Base-by-base conservation (phyloP, 106 monocot species). In the Phalaenopsis equestris region DNA sequence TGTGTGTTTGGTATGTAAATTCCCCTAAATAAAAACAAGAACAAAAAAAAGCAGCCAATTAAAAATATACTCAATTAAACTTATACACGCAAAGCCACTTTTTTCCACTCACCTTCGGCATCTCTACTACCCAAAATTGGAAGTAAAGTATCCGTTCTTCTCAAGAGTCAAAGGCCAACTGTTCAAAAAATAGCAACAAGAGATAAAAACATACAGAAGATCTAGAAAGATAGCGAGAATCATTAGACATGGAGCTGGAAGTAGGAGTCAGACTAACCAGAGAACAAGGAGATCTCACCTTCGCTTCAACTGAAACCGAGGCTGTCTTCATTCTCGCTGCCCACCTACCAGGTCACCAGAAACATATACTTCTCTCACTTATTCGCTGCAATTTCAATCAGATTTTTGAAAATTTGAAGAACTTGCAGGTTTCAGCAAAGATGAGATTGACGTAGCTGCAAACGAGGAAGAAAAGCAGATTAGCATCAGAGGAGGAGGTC, bases 271-370 rank as follows among this genome's bases (percentile, higher is more conserved):
- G 79, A 15, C 75, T 58, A 80, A 82, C 74, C 24, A 77, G 80
- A 47, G 9, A 38, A 3, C 2, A 37, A 5, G 73, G 67, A 72
- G 72, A 80, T 41, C 70, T 91, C 76, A 84, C 86, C 80, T 91
- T 91, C 61, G 24, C 73, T 21, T 86, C 88, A 57, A 83, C 84
- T 2, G 91, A 91, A 56, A 83, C 80, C 6, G 88, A 88, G 1
- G 67, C 79, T 18, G 24, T 68, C 55, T 83, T 88, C 79, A 23
- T 88, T 82, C 67, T 88, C 84, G 78, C 83, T 18, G 84, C 81
- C 1, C 80, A 91, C 55, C 83, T 91, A 4, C 88, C 91, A 81
- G 91, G 91, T 91, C 74, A 12, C n/a, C n/a, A 47, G 8, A 21
- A 36, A 6, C 46, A 8, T 45, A 79, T 38, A n/a, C 24, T 45